phyloP scores from a whole-genome alignment of 2,329 filamentous ascomycete genomes.

The Fonsecaea erecta region DNA sequence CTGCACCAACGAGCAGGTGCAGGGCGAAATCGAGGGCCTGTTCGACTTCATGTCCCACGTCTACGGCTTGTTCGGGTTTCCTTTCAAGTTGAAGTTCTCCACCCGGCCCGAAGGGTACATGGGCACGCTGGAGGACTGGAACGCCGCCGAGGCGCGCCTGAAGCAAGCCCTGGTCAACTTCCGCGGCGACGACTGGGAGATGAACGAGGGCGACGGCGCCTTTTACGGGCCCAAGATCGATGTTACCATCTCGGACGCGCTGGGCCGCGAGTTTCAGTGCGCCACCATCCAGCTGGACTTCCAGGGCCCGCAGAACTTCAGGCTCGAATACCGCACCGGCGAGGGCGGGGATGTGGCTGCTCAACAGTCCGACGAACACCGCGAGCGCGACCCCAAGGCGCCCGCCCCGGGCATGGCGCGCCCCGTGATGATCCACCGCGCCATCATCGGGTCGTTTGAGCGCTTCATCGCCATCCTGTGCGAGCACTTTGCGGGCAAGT shows the following conservation, averaged over 20 bases:
- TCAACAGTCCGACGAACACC: conserved; percentile 15
- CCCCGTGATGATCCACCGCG: conserved; percentile 58
- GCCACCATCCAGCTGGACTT: conserved; percentile 96
- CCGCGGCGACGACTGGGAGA: conserved; percentile 75
- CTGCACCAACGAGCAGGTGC: conserved; percentile 79
- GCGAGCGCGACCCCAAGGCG: conserved; percentile 42
- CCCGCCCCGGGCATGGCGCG: conserved; percentile 51
- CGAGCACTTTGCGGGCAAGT: conserved; percentile 58
- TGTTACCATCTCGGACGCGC: conserved; percentile 87
- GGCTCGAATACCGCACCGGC: conserved; percentile 81
- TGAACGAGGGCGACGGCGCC: conserved; percentile 93
- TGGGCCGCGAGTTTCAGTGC: conserved; percentile 83
- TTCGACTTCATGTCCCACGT: conserved; percentile 86
- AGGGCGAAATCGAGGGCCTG: conserved; percentile 74
- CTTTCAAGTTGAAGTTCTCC: conserved; percentile 92
- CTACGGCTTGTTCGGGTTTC: conserved; percentile 82
- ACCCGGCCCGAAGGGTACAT: conserved; percentile 89
- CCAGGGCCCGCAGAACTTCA: conserved; percentile 82
- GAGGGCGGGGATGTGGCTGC: conserved; percentile 59
- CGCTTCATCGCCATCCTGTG: conserved; percentile 57
- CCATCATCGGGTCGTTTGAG: conserved; percentile 57
- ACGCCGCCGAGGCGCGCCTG: conserved; percentile 82
- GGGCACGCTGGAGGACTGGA: conserved; percentile 84
- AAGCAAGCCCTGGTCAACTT: conserved; percentile 80
- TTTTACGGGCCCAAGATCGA: conserved; percentile 99